Base-by-base conservation (phyloP, 192 early-diverging fungal species). In the Mortierella hygrophila region DNA sequence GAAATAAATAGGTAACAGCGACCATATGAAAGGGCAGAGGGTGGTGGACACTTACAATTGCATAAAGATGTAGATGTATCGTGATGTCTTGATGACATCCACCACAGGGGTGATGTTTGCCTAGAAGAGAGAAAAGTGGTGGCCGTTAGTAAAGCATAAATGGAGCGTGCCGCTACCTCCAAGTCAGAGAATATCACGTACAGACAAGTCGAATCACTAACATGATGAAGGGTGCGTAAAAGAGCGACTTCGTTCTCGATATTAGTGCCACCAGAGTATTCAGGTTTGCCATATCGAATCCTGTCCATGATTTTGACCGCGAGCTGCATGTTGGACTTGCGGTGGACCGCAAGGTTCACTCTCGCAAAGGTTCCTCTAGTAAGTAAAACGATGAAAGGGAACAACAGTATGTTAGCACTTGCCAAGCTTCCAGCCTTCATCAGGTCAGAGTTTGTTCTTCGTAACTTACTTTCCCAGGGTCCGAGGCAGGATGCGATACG, bases 241-340 rank as follows among this genome's bases (percentile, higher is more conserved):
- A 97, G 93, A 63, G 89, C 93, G 76, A 96, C 94, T 78, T 97
- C 97, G 41, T 91, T 90, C 37, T 92, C 89, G 60, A 94, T 89
- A 82, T 95, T 94, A 37, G 96, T 95, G 41, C 95, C 96, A 85
- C 94, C 95, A 71, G 90, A 91, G 42, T 94, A 91, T 54, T 94
- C 94, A 54, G 94, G 70, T 55, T 18, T 49, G 79, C 83, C 82
- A 91, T 94, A 93, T 89, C 94, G 93, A 38, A 91, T 78, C 73
- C 94, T 94, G 70, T 96, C 95, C 85, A 98, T 95, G 81, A 98
- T 95, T 88, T 98, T 98, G 74, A 96, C 95, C 0, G 97, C 97
- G 78, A 93, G 92, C 75, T 92, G 91, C 60, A 93, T 77, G 63
- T 94, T 92, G 44, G 93, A 93, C 32, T 83, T 89, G 70, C 94